These are phyloP conservation scores for Backusella westeae DNA, from an alignment of 192 early-diverging fungal genomes.

Conservation along the genomic window DNA sequence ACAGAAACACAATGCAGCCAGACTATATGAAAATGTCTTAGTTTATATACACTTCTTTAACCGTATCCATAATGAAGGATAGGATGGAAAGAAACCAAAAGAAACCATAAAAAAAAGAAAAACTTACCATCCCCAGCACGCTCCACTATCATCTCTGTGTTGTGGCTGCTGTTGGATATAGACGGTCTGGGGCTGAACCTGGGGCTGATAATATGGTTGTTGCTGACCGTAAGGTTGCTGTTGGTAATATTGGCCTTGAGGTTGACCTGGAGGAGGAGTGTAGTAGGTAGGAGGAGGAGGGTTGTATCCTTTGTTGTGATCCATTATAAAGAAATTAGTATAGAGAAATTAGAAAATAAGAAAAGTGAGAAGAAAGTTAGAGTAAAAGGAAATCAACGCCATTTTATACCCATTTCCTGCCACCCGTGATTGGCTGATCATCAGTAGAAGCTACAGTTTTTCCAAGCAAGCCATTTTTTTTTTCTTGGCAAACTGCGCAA, in stretches of 20 bases:
- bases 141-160: neutral
- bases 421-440: constrained; percentile 2
- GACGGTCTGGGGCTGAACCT: constrained; percentile 24
- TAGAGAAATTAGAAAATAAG: neutral
- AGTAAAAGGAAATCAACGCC: neutral
- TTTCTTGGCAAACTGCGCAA: constrained; percentile 5
- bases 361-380: neutral
- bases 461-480: neutral
- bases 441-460: neutral
- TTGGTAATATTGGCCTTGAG: neutral
- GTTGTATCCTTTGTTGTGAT: constrained; percentile 11
- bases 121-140: constrained; percentile 29
- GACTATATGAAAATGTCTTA: constrained; percentile 4
- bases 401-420: neutral
- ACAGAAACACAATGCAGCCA: constrained; percentile 21
- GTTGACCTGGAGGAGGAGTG: constrained; percentile 18
- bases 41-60: neutral
- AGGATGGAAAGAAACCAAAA: neutral
- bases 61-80: neutral
- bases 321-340: neutral
- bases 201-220: constrained; percentile 25
- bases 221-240: constrained; percentile 11
- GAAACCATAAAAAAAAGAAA: neutral
- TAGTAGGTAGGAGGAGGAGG: constrained; percentile 5
- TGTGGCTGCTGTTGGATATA: constrained; percentile 24